These are phyloP conservation scores for Ceriops tagal DNA, from an alignment of 345 rosid genomes.

Conservation along the genomic window DNA sequence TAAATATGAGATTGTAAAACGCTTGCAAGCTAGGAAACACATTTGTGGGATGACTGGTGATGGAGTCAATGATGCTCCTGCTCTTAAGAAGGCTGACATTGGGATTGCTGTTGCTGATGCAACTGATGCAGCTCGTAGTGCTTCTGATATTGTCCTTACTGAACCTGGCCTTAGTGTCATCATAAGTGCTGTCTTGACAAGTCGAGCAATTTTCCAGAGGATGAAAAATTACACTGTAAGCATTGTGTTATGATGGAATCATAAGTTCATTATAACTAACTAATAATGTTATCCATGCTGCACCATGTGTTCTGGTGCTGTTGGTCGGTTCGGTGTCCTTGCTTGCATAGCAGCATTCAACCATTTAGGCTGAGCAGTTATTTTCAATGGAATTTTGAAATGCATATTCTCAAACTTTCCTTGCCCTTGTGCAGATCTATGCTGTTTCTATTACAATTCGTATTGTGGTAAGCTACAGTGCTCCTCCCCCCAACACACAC, in stretches of 20 bases:
- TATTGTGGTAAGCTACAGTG: slow-evolving; percentile 75
- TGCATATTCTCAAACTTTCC: not conserved
- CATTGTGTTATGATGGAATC: not conserved
- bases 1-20: slow-evolving; percentile 94
- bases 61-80: slow-evolving; percentile 99
- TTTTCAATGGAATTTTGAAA: not conserved
- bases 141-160: slow-evolving; percentile 93
- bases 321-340: too few relatives aligned
- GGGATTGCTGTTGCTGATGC: slow-evolving; percentile 99
- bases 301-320: too few relatives aligned
- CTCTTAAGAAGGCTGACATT: slow-evolving; percentile 97
- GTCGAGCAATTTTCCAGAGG: slow-evolving; percentile 95
- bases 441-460: slow-evolving; percentile 98
- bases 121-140: slow-evolving; percentile 97
- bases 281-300: too few relatives aligned
- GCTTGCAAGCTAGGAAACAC: slow-evolving; percentile 94
- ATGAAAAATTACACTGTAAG: slow-evolving; percentile 97
- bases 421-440: slow-evolving; percentile 60
- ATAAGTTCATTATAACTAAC: not conserved
- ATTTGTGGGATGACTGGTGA: slow-evolving; percentile 99
- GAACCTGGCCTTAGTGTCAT: slow-evolving; percentile 99
- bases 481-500: not conserved
- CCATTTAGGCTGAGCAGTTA: not conserved
- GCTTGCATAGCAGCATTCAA: not conserved
- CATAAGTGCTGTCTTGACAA: slow-evolving; percentile 95